Percentiles rank a stretch among this genome's conserved stretches.
Conservation (phyloP, 2,329 filamentous ascomycete genomes). For the Xylaria sp. region DNA sequence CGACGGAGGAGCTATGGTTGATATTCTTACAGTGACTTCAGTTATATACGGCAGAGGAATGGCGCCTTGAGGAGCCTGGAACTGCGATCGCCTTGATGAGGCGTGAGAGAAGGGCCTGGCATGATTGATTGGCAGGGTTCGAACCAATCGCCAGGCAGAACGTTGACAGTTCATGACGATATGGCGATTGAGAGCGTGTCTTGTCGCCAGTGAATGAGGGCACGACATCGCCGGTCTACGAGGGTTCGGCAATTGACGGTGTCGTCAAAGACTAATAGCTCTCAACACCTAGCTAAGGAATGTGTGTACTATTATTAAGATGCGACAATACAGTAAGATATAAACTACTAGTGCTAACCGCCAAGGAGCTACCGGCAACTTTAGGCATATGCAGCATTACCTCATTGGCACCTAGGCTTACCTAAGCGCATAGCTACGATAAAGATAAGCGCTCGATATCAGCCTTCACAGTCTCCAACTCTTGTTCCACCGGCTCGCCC, state of each 20-base stretch:
- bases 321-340: too few relatives aligned
- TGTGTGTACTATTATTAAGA: too few relatives aligned
- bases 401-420: not conserved
- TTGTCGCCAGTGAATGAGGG: not conserved
- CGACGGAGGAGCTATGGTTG: not conserved
- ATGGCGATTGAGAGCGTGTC: not conserved
- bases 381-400: slow-evolving; percentile 1
- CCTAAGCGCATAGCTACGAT: not conserved
- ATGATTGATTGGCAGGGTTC: slow-evolving; percentile 51
- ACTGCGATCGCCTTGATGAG: slow-evolving; percentile 51
- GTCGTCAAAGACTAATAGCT: not conserved
- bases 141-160: slow-evolving; percentile 51
- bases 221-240: too few relatives aligned
- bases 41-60: slow-evolving; percentile 71
- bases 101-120: slow-evolving; percentile 58
- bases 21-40: slow-evolving; percentile 59
- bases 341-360: too few relatives aligned
- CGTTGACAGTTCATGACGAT: slow-evolving; percentile 53
- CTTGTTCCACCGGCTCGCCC: not conserved
- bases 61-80: slow-evolving; percentile 47
- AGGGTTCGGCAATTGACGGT: not conserved
- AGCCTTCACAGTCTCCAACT: not conserved
- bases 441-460: not conserved
- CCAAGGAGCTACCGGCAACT: not conserved
- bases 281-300: not conserved